These are phyloP conservation scores for Closterium sp. DNA, from an alignment of 139 green algal genomes.

Conservation along the genomic window DNA sequence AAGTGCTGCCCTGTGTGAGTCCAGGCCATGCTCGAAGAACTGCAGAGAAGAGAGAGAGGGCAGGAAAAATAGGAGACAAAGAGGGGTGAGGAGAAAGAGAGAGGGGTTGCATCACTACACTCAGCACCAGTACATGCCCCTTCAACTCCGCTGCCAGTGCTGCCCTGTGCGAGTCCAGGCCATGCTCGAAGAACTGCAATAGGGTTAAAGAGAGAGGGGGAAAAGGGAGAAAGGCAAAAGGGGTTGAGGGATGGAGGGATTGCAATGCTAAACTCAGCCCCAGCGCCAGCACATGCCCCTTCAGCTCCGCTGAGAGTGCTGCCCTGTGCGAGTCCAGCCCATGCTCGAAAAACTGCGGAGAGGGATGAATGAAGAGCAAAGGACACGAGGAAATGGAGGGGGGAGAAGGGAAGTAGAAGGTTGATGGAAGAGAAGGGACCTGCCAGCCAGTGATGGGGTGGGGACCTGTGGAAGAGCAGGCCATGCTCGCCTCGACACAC, in stretches of 20 bases:
- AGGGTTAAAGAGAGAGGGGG: too few relatives aligned
- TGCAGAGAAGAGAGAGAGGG: constrained; percentile 6
- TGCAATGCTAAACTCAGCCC: constrained; percentile 45
- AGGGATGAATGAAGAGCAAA: constrained; percentile 35
- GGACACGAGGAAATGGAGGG: constrained; percentile 54
- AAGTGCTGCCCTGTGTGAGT: constrained; percentile 43
- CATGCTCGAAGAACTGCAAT: constrained; percentile 76
- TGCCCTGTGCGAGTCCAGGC: constrained; percentile 31
- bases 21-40: constrained; percentile 73
- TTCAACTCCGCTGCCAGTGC: constrained; percentile 44
- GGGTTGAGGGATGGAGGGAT: not conserved
- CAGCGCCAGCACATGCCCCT: constrained; percentile 66
- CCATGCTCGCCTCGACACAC: too few relatives aligned
- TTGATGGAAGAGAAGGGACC: too few relatives aligned
- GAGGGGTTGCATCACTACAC: too few relatives aligned
- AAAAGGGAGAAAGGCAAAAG: constrained; percentile 44
- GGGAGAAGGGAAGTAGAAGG: not conserved
- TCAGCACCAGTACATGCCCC: not conserved
- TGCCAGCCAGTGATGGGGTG: too few relatives aligned
- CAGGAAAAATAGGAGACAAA: constrained; percentile 59
- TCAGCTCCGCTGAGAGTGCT: constrained; percentile 52
- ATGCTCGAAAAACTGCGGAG: constrained; percentile 72
- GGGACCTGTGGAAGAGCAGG: too few relatives aligned
- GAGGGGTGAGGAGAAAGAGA: constrained; percentile 13
- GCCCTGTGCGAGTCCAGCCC: constrained; percentile 46